Percentiles rank a stretch among this genome's conserved stretches.
phyloP scores from a whole-genome alignment of 345 rosid species.

The Adansonia digitata region DNA sequence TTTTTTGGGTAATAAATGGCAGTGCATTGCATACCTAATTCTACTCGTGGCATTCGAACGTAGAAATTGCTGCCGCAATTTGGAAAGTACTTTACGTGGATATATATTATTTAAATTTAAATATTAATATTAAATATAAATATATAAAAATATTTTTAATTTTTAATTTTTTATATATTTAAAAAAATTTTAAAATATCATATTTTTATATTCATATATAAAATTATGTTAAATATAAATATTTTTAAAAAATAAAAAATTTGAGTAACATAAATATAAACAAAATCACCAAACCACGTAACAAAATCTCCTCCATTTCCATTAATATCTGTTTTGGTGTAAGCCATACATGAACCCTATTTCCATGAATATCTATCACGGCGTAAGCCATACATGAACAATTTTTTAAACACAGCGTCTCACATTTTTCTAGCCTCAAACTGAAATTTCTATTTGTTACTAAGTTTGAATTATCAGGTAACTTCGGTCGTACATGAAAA shows the following conservation, averaged over 20 bases:
- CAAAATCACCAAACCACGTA: conserved; percentile 39
- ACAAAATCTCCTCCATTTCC: conserved; percentile 39
- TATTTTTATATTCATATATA: too few species aligned
- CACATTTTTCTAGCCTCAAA: conserved; percentile 29
- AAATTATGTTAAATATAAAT: too few species aligned
- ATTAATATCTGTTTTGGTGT: conserved; percentile 21
- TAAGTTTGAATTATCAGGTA: conserved; percentile 14
- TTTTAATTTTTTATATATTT: too few species aligned
- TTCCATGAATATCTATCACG: too few species aligned
- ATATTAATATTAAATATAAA: too few species aligned
- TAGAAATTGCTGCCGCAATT: conserved; percentile 20
- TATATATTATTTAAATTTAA: too few species aligned
- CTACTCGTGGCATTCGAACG: conserved; percentile 22
- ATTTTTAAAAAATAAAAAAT: too few species aligned
- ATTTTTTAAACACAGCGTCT: conserved; percentile 26
- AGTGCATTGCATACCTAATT: conserved; percentile 16
- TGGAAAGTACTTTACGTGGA: conserved; percentile 22
- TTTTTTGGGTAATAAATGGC: not conserved
- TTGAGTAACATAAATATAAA: too few species aligned
- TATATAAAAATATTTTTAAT: too few species aligned
- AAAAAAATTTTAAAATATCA: too few species aligned
- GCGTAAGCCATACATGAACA: conserved; percentile 53
- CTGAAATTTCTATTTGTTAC: conserved; percentile 16
- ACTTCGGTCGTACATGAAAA: conserved; percentile 18
- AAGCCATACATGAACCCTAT: too few species aligned